Percentiles rank a stretch among this genome's conserved stretches.
phyloP scores from a whole-genome alignment of 495 filamentous ascomycete species.

The Penicillium samsonianum region DNA sequence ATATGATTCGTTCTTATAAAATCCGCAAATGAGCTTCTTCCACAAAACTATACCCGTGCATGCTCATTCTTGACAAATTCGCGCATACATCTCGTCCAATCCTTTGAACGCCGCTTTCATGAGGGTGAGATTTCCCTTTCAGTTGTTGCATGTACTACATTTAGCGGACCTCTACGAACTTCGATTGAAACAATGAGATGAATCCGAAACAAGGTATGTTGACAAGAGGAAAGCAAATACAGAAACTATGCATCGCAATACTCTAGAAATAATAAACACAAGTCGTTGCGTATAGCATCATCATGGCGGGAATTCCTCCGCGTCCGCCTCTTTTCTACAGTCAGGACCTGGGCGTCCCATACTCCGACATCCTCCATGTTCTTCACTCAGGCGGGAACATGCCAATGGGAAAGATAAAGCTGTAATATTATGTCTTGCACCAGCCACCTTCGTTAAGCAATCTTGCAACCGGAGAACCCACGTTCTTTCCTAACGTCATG shows the following conservation, averaged over 20 bases:
- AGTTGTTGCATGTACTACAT: not conserved
- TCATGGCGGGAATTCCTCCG: slow-evolving; percentile 25
- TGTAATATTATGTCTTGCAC: slow-evolving; percentile 4
- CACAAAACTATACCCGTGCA: not conserved
- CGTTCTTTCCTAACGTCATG: not conserved
- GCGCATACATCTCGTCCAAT: not conserved
- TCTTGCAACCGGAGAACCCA: not conserved
- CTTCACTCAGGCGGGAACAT: slow-evolving; percentile 6
- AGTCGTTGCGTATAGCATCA: slow-evolving; percentile 35
- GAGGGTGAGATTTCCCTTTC: too few relatives aligned
- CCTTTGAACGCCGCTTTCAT: too few relatives aligned
- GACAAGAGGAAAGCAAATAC: slow-evolving; percentile 19
- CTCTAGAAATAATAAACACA: slow-evolving; percentile 25
- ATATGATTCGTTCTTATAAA: not conserved
- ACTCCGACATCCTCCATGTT: slow-evolving; percentile 11
- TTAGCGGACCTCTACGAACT: not conserved
- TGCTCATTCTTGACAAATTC: not conserved
- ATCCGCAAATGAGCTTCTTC: not conserved
- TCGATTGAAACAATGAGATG: not conserved
- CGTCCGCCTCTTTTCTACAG: slow-evolving; percentile 34
- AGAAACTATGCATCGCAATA: slow-evolving; percentile 25
- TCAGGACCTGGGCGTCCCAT: slow-evolving; percentile 12
- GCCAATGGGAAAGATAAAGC: slow-evolving; percentile 4
- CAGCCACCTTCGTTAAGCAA: slow-evolving; percentile 6
- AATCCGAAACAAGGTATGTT: slow-evolving; percentile 17